Percentiles rank a stretch among this genome's conserved stretches.
Conservation (phyloP, 495 filamentous ascomycete genomes). For the Penicillium manginii region DNA sequence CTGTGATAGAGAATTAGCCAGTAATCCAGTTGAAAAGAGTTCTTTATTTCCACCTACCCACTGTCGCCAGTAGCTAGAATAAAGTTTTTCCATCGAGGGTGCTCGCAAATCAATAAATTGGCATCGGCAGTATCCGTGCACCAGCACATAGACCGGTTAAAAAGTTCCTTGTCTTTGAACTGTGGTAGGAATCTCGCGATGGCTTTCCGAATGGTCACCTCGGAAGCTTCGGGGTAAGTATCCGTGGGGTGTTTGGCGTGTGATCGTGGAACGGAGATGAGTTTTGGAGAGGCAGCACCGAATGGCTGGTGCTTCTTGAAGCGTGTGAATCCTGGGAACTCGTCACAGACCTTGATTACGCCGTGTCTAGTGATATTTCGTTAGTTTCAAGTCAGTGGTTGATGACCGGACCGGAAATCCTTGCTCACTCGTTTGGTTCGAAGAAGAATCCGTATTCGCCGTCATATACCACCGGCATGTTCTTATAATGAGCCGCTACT, state of each 20-base stretch:
- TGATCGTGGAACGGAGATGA: conserved; percentile 25
- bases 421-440: conserved; percentile 48
- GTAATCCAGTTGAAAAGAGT: neutral
- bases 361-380: conserved; percentile 19
- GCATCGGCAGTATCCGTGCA: conserved; percentile 54
- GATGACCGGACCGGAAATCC: neutral
- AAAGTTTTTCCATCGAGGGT: conserved; percentile 32
- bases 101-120: conserved; percentile 45
- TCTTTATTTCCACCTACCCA: conserved; percentile 16
- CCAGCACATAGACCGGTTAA: conserved; percentile 52
- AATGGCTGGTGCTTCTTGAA: conserved; percentile 35
- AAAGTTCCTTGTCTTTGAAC: conserved; percentile 43
- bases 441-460: conserved; percentile 59
- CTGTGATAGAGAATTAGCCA: neutral
- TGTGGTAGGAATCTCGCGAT: conserved; percentile 49
- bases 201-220: conserved; percentile 41
- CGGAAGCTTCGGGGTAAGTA: conserved; percentile 44
- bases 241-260: conserved; percentile 27
- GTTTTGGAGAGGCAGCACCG: conserved; percentile 35
- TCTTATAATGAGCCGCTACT: conserved; percentile 46
- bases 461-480: conserved; percentile 53
- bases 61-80: conserved; percentile 27
- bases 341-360: conserved; percentile 57
- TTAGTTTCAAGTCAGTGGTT: conserved; percentile 1
- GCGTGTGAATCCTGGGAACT: conserved; percentile 46